Percentiles rank a stretch among this genome's conserved stretches.
Conservation (phyloP, 257 asterid genomes). For the Rehmannia glutinosa region DNA sequence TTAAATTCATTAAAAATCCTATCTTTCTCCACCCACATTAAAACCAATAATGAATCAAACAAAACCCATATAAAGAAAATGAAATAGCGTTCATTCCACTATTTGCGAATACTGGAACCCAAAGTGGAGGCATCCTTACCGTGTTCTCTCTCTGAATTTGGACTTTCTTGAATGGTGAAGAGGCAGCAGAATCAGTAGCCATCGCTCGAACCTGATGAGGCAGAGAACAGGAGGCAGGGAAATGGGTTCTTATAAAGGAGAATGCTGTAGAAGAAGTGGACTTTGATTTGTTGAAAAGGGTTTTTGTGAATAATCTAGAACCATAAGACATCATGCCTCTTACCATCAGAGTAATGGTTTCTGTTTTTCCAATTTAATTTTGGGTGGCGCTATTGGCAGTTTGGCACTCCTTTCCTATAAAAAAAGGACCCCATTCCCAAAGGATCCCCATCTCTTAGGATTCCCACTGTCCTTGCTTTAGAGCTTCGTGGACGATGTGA, state of each 20-base stretch:
- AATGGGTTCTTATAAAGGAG: slow-evolving; percentile 21
- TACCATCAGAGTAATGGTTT: too few species aligned
- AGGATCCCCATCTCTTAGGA: too few species aligned
- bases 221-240: slow-evolving; percentile 15
- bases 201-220: slow-evolving; percentile 61
- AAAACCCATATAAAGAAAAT: neutral
- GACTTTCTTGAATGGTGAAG: slow-evolving; percentile 75
- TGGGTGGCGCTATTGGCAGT: too few species aligned
- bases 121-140: slow-evolving; percentile 28
- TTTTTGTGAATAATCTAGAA: slow-evolving; percentile 30
- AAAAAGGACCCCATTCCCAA: too few species aligned
- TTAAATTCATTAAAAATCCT: neutral
- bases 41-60: neutral
- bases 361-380: too few species aligned
- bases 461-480: too few species aligned
- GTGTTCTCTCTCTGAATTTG: slow-evolving; percentile 78
- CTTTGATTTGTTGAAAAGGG: slow-evolving; percentile 13
- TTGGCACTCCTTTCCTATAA: too few species aligned
- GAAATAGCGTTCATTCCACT: neutral
- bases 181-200: slow-evolving; percentile 56
- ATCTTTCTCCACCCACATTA: neutral
- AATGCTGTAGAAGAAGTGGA: slow-evolving; percentile 4
- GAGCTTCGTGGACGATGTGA: too few species aligned
- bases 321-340: slow-evolving; percentile 24
- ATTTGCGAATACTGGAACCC: neutral